Evolutionary conservation across 805 yeast genomes (phyloP).

Genomic region (Candida ipomoeae): DNA sequence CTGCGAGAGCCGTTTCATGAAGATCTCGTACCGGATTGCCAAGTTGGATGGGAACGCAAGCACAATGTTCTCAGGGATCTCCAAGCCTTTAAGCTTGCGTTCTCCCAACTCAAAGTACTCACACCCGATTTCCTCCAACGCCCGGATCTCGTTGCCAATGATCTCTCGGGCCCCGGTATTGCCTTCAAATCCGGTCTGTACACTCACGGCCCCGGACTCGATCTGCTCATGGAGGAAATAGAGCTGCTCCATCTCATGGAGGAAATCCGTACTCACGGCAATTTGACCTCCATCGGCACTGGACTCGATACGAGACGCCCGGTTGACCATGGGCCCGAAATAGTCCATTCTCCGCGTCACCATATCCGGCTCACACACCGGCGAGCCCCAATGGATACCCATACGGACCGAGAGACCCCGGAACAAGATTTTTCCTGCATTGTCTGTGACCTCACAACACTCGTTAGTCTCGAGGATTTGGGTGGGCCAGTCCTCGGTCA

Average conservation of each 20-base stretch:
- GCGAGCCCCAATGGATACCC: slow-evolving; percentile 99
- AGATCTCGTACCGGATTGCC: slow-evolving; percentile 52
- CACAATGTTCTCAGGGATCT: slow-evolving; percentile 84
- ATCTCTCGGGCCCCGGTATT: slow-evolving; percentile 47
- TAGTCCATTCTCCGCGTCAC: slow-evolving; percentile 98
- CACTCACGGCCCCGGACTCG: slow-evolving; percentile 18
- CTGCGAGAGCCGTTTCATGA: slow-evolving; percentile 24
- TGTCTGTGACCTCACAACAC: slow-evolving; percentile 74
- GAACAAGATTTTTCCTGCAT: slow-evolving; percentile 56
- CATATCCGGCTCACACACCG: slow-evolving; percentile 92
- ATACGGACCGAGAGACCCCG: slow-evolving; percentile 92
- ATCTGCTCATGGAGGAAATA: slow-evolving; percentile 45
- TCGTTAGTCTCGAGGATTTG: slow-evolving; percentile 83
- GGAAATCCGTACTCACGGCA: slow-evolving; percentile 76
- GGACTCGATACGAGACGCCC: slow-evolving; percentile 89
- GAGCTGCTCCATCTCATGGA: slow-evolving; percentile 63
- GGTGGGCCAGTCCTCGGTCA: slow-evolving; percentile 89
- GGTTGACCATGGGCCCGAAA: slow-evolving; percentile 96
- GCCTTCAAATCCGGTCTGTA: slow-evolving; percentile 45
- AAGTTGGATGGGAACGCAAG: slow-evolving; percentile 68
- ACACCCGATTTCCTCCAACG: slow-evolving; percentile 68
- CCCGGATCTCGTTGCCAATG: slow-evolving; percentile 60
- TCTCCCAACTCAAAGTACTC: slow-evolving; percentile 71
- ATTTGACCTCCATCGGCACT: slow-evolving; percentile 99
- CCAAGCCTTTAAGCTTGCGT: slow-evolving; percentile 86